A percentile compares a stretch with the other conserved stretches of the same genome.
These are phyloP conservation scores for Cochlearia excelsa DNA, from an alignment of 345 rosid genomes.

Conservation along the genomic window DNA sequence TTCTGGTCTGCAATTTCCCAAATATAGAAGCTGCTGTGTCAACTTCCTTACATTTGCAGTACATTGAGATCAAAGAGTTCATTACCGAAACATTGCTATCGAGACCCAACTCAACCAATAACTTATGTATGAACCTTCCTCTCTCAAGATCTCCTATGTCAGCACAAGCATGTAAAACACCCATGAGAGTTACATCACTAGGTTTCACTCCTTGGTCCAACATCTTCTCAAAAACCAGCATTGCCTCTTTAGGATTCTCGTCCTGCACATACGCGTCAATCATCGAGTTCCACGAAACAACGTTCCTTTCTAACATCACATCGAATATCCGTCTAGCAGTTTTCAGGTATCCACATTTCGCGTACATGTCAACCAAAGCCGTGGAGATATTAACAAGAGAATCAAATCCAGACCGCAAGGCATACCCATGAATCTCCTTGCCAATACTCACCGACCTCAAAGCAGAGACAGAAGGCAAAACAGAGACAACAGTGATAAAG, in stretches of 20 bases:
- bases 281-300: slow-evolving; percentile 90
- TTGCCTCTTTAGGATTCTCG: slow-evolving; percentile 59
- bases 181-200: slow-evolving; percentile 65
- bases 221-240: slow-evolving; percentile 58
- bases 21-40: slow-evolving; percentile 57
- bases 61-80: slow-evolving; percentile 84
- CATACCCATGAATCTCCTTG: slow-evolving; percentile 64
- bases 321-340: slow-evolving; percentile 57
- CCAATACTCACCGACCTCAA: slow-evolving; percentile 51
- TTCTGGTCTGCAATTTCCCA: slow-evolving; percentile 45
- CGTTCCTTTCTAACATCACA: slow-evolving; percentile 49
- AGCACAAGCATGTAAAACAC: slow-evolving; percentile 70
- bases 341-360: slow-evolving; percentile 53
- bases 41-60: slow-evolving; percentile 65
- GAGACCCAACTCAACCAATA: slow-evolving; percentile 44
- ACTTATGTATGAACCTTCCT: slow-evolving; percentile 61
- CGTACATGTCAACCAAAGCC: slow-evolving; percentile 73
- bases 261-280: slow-evolving; percentile 72
- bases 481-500: slow-evolving; percentile 63
- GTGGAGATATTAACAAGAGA: slow-evolving; percentile 61
- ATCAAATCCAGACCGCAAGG: slow-evolving; percentile 54
- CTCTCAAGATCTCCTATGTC: slow-evolving; percentile 56
- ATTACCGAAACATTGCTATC: slow-evolving; percentile 52
- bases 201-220: slow-evolving; percentile 61
- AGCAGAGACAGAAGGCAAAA: slow-evolving; percentile 64